These are phyloP conservation scores for Protomyces inundatus DNA, from an alignment of 1,139 yeast species.

Conservation along the genomic window DNA sequence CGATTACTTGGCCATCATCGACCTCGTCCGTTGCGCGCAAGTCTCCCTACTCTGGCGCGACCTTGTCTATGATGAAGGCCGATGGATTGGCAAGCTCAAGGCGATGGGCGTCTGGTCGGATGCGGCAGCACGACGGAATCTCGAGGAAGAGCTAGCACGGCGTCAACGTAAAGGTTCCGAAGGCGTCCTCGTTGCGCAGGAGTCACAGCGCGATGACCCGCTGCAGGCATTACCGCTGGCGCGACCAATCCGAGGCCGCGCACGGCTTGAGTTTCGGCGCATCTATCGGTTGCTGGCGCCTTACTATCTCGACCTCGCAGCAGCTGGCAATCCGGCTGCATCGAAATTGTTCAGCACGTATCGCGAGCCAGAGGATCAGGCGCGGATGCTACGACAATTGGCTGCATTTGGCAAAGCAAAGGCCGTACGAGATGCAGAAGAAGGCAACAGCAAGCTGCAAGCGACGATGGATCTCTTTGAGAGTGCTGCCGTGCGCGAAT, in stretches of 20 bases:
- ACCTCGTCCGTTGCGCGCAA: slow-evolving; percentile 35
- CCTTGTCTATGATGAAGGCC: slow-evolving; percentile 38
- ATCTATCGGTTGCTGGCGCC: slow-evolving; percentile 46
- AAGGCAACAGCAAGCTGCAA: slow-evolving; percentile 46
- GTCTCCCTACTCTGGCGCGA: slow-evolving; percentile 42
- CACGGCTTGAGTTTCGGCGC: slow-evolving; percentile 45
- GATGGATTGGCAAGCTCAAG: slow-evolving; percentile 53
- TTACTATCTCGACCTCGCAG: slow-evolving; percentile 47
- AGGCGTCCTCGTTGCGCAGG: slow-evolving; percentile 30
- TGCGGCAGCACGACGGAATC: slow-evolving; percentile 30
- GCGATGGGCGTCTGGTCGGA: slow-evolving; percentile 50
- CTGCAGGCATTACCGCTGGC: neutral
- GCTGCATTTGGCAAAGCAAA: slow-evolving; percentile 43
- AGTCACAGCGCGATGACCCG: slow-evolving; percentile 24
- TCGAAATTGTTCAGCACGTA: slow-evolving; percentile 48
- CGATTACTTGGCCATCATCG: slow-evolving; percentile 35
- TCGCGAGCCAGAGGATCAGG: slow-evolving; percentile 36
- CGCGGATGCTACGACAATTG: slow-evolving; percentile 32
- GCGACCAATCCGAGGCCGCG: slow-evolving; percentile 44
- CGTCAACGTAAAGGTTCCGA: slow-evolving; percentile 23
- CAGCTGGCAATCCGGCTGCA: slow-evolving; percentile 46
- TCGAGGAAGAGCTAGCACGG: slow-evolving; percentile 29
- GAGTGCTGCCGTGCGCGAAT: slow-evolving; percentile 64
- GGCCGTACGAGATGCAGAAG: slow-evolving; percentile 40
- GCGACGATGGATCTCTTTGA: slow-evolving; percentile 68